These are phyloP conservation scores for Suillus americanus DNA, from an alignment of 768 basidiomycete genomes.

Conservation along the genomic window DNA sequence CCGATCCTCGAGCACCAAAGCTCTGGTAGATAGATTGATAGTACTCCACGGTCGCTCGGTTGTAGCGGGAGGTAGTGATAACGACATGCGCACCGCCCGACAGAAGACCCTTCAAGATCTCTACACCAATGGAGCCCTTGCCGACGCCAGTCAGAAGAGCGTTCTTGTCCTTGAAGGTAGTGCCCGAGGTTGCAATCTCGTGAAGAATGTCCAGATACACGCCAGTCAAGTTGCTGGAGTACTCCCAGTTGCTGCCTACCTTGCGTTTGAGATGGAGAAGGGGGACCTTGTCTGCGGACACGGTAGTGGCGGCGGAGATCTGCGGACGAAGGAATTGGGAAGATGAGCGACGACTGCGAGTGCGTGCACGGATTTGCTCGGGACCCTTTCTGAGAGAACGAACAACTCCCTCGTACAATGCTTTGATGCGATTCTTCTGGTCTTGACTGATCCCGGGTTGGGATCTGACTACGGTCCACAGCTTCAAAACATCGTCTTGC, in stretches of 20 bases:
- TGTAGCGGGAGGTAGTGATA: constrained; percentile 97
- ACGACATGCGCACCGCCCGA: constrained; percentile 97
- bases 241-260: constrained; percentile 93
- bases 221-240: constrained; percentile 93
- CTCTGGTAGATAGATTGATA: constrained; percentile 98
- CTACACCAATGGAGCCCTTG: constrained; percentile 96
- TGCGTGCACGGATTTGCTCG: constrained; percentile 55
- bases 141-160: constrained; percentile 97
- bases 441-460: constrained; percentile 97
- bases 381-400: constrained; percentile 84
- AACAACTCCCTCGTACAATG: constrained; percentile 95
- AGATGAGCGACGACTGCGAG: constrained; percentile 83
- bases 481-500: constrained; percentile 92
- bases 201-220: constrained; percentile 96
- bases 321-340: constrained; percentile 97
- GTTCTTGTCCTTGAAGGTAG: constrained; percentile 99
- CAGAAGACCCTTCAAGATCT: constrained; percentile 94
- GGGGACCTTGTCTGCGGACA: constrained; percentile 87
- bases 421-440: constrained; percentile 94
- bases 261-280: constrained; percentile 96
- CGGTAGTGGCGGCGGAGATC: constrained; percentile 64
- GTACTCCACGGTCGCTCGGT: constrained; percentile 92
- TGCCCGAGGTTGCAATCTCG: constrained; percentile 98
- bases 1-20: constrained; percentile 92
- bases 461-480: constrained; percentile 96